Conservation (phyloP, 192 early-diverging fungal species). For the Entrophospora sp. region DNA sequence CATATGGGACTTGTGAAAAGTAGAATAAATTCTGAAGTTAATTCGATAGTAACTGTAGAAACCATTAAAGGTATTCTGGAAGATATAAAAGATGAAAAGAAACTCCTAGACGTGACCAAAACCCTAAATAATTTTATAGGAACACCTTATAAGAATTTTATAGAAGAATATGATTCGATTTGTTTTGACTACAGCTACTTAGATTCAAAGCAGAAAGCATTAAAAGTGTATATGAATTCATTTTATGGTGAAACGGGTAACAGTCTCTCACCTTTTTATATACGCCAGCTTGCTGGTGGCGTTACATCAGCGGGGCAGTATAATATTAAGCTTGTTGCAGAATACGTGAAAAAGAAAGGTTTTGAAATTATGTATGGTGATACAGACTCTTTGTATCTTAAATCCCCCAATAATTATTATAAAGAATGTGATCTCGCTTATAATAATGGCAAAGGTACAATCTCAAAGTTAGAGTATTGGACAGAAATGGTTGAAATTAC, state of each 20-base stretch:
- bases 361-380: background rate
- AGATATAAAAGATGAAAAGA: background rate
- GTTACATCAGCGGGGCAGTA: background rate
- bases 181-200: background rate
- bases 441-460: background rate
- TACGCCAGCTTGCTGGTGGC: background rate
- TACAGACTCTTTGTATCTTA: conserved; percentile 13
- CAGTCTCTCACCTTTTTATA: background rate
- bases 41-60: background rate
- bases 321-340: conserved; percentile 2
- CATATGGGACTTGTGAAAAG: background rate
- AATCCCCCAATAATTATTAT: background rate
- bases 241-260: conserved; percentile 6
- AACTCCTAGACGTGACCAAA: background rate
- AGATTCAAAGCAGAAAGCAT: background rate
- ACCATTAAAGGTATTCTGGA: background rate
- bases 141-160: background rate
- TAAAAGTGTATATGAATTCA: conserved; percentile 5
- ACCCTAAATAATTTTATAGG: background rate
- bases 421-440: background rate
- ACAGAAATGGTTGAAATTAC: conserved; percentile 11
- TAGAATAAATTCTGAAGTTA: background rate
- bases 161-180: background rate
- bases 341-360: background rate
- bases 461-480: background rate